Conservation (phyloP, 192 early-diverging fungal genomes). For the Lobosporangium transversale region DNA sequence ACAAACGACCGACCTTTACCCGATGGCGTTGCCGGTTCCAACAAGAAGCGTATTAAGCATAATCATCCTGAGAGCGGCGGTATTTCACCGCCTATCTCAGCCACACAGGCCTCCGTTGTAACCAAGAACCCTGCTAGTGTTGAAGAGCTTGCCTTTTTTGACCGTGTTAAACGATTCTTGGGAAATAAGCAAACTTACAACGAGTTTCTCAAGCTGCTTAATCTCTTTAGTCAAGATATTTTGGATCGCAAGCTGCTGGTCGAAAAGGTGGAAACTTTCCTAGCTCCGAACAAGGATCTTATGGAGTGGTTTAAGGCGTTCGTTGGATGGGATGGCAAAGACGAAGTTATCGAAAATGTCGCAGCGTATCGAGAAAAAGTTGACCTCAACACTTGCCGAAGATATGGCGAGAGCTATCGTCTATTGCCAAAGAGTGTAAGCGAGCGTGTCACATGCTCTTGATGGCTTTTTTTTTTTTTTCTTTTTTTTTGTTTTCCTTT, state of each 20-base stretch:
- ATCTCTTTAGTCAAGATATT: conserved; percentile 94
- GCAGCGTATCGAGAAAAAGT: conserved; percentile 67
- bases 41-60: conserved; percentile 48
- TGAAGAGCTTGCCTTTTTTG: conserved; percentile 96
- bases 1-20: conserved; percentile 34
- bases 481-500: too few relatives aligned
- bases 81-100: conserved; percentile 38
- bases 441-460: neutral
- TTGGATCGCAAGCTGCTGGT: conserved; percentile 86
- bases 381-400: conserved; percentile 68
- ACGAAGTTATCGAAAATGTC: conserved; percentile 71
- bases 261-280: conserved; percentile 86
- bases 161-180: conserved; percentile 87
- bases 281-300: conserved; percentile 83
- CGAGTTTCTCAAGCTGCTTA: conserved; percentile 96
- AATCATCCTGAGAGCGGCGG: conserved; percentile 31
- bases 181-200: conserved; percentile 89
- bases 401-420: conserved; percentile 81
- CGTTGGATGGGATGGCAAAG: conserved; percentile 83
- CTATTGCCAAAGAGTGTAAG: conserved; percentile 72
- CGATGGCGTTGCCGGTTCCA: conserved; percentile 32
- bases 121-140: conserved; percentile 56
- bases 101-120: conserved; percentile 23
- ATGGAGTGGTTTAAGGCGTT: conserved; percentile 96
- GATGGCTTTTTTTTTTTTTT: neutral